phyloP scores from a whole-genome alignment of 371 early-diverging fungal genomes.

The Syncephalastrum contaminatum region DNA sequence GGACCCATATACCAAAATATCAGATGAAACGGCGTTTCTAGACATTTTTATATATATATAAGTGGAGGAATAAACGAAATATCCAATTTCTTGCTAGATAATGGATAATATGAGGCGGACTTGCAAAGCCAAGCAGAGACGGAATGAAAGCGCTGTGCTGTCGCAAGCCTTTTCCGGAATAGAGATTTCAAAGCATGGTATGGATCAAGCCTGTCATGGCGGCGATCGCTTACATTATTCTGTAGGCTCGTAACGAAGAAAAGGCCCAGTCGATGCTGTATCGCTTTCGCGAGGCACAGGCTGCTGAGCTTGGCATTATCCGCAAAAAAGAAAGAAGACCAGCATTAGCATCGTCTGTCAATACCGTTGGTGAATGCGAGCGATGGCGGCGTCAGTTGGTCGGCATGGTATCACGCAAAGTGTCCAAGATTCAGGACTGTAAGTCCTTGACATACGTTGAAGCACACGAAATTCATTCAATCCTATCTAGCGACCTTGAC shows the following conservation, averaged over 20 bases:
- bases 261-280: conserved; percentile 98
- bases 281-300: conserved; percentile 94
- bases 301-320: conserved; percentile 78
- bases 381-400: conserved; percentile 89
- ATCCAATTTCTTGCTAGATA: no score
- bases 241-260: conserved; percentile 93
- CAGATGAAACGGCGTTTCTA: no score
- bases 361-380: conserved; percentile 77
- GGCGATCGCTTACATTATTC: background rate
- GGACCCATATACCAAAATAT: no score
- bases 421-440: conserved; percentile 91
- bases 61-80: no score
- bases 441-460: conserved; percentile 16
- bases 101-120: no score
- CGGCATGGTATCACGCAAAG: conserved; percentile 83
- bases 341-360: conserved; percentile 67
- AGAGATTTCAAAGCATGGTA: no score
- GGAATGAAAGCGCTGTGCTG: conserved; percentile 1
- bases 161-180: background rate
- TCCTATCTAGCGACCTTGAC: conserved; percentile 65
- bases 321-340: conserved; percentile 72
- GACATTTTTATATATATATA: no score
- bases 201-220: background rate
- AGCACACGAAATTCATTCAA: background rate
- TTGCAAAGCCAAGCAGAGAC: no score